Percentiles rank a stretch among this genome's conserved stretches.
phyloP scores from a whole-genome alignment of 2,329 filamentous ascomycete species.

The Drechslerella coelobrocha region DNA sequence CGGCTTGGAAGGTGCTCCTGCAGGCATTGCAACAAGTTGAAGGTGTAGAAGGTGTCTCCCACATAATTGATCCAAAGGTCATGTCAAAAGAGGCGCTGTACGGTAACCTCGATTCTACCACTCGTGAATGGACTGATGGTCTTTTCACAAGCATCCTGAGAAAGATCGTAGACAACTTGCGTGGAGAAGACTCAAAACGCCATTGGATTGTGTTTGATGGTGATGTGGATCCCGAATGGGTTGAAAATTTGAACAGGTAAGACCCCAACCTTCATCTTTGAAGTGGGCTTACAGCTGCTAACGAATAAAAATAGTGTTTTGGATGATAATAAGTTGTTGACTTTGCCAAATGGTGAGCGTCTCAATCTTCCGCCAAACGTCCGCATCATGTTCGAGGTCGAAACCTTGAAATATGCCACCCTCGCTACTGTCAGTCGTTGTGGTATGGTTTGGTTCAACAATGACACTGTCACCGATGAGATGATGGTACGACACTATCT shows the following conservation, averaged over 20 bases:
- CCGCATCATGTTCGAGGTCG: slow-evolving; percentile 99
- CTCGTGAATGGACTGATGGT: slow-evolving; percentile 97
- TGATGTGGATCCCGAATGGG: slow-evolving; percentile 98
- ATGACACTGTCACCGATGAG: slow-evolving; percentile 88
- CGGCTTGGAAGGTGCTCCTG: slow-evolving; percentile 89
- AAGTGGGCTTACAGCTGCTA: slow-evolving; percentile 13
- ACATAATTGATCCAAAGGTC: slow-evolving; percentile 98
- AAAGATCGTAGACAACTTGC: slow-evolving; percentile 98
- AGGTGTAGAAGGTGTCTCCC: slow-evolving; percentile 88
- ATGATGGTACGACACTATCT: slow-evolving; percentile 96
- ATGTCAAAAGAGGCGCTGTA: slow-evolving; percentile 99
- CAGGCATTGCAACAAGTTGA: slow-evolving; percentile 91
- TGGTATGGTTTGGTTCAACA: slow-evolving; percentile 99
- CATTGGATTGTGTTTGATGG: slow-evolving; percentile 99
- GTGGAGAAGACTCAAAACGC: slow-evolving; percentile 93
- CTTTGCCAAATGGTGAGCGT: slow-evolving; percentile 95
- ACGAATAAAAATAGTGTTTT: slow-evolving; percentile 69
- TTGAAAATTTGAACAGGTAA: slow-evolving; percentile 91
- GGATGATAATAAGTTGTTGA: slow-evolving; percentile 98
- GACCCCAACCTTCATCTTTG: background rate
- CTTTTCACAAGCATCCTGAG: slow-evolving; percentile 96
- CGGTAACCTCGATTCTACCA: slow-evolving; percentile 93
- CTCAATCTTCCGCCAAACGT: slow-evolving; percentile 93
- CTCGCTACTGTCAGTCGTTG: slow-evolving; percentile 98
- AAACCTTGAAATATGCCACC: slow-evolving; percentile 95